Conservation (phyloP, 768 basidiomycete species). For the Macrolepiota albuminosa region DNA sequence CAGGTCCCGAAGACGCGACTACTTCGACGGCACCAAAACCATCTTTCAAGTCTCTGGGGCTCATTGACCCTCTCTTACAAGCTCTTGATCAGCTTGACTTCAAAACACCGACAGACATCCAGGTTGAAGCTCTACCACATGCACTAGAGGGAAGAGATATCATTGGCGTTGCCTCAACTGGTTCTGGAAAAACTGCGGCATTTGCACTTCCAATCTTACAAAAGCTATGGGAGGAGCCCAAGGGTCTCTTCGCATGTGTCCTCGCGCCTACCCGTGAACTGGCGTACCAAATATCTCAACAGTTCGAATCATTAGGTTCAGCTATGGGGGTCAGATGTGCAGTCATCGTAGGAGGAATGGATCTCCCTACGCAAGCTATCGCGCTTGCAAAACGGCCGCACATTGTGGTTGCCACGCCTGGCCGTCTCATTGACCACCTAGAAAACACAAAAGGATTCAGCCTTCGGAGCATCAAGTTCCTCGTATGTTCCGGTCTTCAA, state of each 20-base stretch:
- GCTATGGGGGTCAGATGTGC: constrained; percentile 59
- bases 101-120: constrained; percentile 88
- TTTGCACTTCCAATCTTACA: constrained; percentile 96
- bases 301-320: constrained; percentile 88
- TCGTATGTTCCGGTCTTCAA: constrained; percentile 47
- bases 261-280: constrained; percentile 97
- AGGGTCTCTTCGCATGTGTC: constrained; percentile 88
- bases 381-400: constrained; percentile 93
- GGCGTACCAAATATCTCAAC: constrained; percentile 95
- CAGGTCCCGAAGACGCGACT: constrained; percentile 58
- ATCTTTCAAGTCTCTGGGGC: constrained; percentile 57
- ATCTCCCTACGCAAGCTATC: constrained; percentile 85
- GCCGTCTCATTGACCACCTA: constrained; percentile 87
- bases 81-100: constrained; percentile 79
- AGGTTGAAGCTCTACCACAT: constrained; percentile 77
- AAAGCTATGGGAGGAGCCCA: constrained; percentile 93
- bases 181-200: constrained; percentile 96
- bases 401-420: constrained; percentile 92
- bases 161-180: constrained; percentile 97
- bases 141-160: constrained; percentile 92
- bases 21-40: constrained; percentile 24
- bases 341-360: constrained; percentile 92
- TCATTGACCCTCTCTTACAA: constrained; percentile 86
- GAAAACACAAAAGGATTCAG: constrained; percentile 98
- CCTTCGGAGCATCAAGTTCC: constrained; percentile 76